These are phyloP conservation scores for Hypomontagnella monticulosa DNA, from an alignment of 495 filamentous ascomycete genomes.

Conservation along the genomic window DNA sequence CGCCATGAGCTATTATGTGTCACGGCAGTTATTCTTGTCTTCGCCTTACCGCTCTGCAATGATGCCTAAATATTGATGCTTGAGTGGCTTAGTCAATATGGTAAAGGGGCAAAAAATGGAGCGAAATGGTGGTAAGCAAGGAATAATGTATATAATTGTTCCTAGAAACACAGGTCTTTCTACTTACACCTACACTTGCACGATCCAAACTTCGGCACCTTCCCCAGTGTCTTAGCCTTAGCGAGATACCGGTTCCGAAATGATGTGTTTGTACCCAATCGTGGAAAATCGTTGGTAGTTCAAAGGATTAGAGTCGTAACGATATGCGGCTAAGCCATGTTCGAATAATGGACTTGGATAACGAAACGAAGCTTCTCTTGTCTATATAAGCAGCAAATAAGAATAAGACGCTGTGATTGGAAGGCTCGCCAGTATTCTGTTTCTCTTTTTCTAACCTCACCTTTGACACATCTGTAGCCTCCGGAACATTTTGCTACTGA, in stretches of 20 bases:
- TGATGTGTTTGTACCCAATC: conserved; percentile 1
- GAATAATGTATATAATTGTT: neutral
- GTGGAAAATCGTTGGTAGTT: neutral
- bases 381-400: too few relatives aligned
- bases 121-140: neutral
- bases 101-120: neutral
- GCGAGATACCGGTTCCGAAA: conserved; percentile 9
- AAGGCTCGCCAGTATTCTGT: too few relatives aligned
- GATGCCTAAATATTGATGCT: neutral
- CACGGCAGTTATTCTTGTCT: conserved; percentile 4
- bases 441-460: too few relatives aligned
- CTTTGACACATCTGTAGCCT: conserved; percentile 15
- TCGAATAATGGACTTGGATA: too few relatives aligned
- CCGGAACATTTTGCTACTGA: too few relatives aligned
- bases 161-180: neutral
- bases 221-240: conserved; percentile 14
- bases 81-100: neutral
- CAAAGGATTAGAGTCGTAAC: conserved; percentile 4
- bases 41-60: neutral
- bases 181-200: neutral
- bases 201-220: neutral
- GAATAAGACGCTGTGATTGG: too few relatives aligned
- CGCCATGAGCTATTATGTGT: neutral
- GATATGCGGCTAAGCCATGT: too few relatives aligned
- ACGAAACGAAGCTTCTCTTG: too few relatives aligned